phyloP scores from a whole-genome alignment of 2,329 filamentous ascomycete genomes.

The Talaromyces sp. region DNA sequence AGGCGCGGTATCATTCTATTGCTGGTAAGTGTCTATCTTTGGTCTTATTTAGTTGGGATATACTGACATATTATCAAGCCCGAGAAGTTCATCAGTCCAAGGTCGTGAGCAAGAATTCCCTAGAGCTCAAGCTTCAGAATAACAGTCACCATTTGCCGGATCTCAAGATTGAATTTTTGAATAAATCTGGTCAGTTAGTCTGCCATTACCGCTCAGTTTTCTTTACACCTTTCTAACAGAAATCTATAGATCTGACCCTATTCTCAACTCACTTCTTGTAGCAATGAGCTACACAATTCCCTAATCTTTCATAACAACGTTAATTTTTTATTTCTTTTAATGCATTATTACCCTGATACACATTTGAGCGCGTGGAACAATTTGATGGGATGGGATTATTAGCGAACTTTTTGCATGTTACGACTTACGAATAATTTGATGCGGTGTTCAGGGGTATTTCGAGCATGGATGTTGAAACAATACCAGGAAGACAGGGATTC shows the following conservation, averaged over 20 bases:
- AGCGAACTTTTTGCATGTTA: neutral
- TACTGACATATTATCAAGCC: neutral
- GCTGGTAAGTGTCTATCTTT: slow-evolving; percentile 8
- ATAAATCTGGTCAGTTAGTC: neutral
- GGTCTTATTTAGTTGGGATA: neutral
- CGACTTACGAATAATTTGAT: slow-evolving; percentile 1
- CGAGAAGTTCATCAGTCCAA: neutral
- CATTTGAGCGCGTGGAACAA: neutral
- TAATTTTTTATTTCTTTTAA: neutral
- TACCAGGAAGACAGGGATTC: neutral
- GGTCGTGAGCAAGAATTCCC: neutral
- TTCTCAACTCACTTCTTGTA: neutral
- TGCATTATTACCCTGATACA: neutral
- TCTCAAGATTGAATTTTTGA: slow-evolving; percentile 6
- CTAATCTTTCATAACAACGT: neutral
- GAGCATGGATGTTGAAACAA: neutral
- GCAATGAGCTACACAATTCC: neutral
- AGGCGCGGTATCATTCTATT: slow-evolving; percentile 14
- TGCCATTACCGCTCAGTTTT: neutral
- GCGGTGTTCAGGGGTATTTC: neutral
- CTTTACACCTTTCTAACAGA: neutral
- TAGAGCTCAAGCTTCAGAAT: slow-evolving; percentile 2
- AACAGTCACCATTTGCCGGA: slow-evolving; percentile 1
- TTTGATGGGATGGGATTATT: neutral
- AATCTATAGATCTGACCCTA: neutral